A percentile compares a stretch with the other conserved stretches of the same genome.
These are phyloP conservation scores for Wickerhamomyces sydowiorum DNA, from an alignment of 805 yeast genomes.

Conservation along the genomic window DNA sequence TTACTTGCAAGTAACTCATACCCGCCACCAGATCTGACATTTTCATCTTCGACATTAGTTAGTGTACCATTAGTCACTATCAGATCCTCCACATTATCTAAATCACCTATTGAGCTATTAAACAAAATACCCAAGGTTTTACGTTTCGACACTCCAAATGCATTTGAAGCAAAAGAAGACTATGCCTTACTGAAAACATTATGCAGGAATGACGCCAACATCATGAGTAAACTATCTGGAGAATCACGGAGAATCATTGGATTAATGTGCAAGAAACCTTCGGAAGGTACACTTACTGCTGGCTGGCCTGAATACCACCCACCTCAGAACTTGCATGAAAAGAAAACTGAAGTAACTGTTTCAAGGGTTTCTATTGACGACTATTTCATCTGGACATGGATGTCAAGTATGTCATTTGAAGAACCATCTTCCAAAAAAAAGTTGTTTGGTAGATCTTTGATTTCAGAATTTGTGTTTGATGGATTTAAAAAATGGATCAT, in stretches of 20 bases:
- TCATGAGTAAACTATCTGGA: constrained; percentile 59
- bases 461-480: constrained; percentile 73
- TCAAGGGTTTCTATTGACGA: constrained; percentile 73
- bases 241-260: constrained; percentile 61
- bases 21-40: constrained; percentile 57
- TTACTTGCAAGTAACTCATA: constrained; percentile 60
- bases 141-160: constrained; percentile 62
- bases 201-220: constrained; percentile 51
- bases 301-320: constrained; percentile 32
- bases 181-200: constrained; percentile 67
- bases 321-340: constrained; percentile 22
- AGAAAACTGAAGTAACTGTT: constrained; percentile 30
- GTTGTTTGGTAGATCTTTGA: constrained; percentile 75
- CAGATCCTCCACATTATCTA: constrained; percentile 32
- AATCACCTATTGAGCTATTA: constrained; percentile 53
- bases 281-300: constrained; percentile 28
- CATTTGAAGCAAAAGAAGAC: constrained; percentile 72
- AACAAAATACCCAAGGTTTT: constrained; percentile 52
- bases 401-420: constrained; percentile 70
- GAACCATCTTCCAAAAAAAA: constrained; percentile 59
- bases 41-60: constrained; percentile 32
- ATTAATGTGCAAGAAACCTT: constrained; percentile 30
- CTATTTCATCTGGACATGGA: constrained; percentile 90
- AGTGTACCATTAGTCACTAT: constrained; percentile 60
- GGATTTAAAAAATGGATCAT: constrained; percentile 77